A percentile compares a stretch with the other conserved stretches of the same genome.
Evolutionary conservation across 2,329 filamentous ascomycete species (phyloP).

Genomic region (Fusarium sp.): DNA sequence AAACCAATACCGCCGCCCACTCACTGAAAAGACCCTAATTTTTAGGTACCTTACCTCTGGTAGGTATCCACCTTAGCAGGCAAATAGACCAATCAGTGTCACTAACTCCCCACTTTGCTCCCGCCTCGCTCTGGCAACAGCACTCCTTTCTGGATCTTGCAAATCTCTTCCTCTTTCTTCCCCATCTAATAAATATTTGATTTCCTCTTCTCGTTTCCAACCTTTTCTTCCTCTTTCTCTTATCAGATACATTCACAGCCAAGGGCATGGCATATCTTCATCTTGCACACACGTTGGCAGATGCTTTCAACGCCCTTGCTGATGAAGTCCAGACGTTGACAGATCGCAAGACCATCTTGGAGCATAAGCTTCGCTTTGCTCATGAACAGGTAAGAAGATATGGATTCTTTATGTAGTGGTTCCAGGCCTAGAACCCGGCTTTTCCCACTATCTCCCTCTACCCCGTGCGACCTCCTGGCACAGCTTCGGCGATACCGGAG

Average conservation of each 20-base stretch:
- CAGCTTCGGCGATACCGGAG: constrained; percentile 47
- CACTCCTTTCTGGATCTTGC: constrained; percentile 30
- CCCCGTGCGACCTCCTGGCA: constrained; percentile 18
- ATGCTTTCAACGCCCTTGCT: constrained; percentile 74
- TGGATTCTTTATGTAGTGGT: constrained; percentile 4
- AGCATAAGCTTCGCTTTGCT: constrained; percentile 75
- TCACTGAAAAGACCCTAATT: constrained; percentile 12
- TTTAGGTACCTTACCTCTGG: constrained; percentile 7
- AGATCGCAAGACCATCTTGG: constrained; percentile 73
- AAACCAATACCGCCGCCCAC: neutral
- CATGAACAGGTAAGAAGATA: constrained; percentile 72
- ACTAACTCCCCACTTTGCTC: constrained; percentile 29
- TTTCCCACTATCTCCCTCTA: constrained; percentile 16
- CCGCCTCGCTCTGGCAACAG: constrained; percentile 33
- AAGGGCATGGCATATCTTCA: constrained; percentile 55
- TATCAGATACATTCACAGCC: constrained; percentile 29
- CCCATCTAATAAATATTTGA: constrained; percentile 34
- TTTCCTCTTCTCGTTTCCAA: constrained; percentile 7
- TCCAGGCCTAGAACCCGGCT: constrained; percentile 14
- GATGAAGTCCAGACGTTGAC: constrained; percentile 73
- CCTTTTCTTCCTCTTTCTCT: constrained; percentile 15
- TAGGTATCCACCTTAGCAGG: constrained; percentile 9
- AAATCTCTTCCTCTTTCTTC: constrained; percentile 40
- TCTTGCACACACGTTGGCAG: constrained; percentile 68
- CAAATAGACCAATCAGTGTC: constrained; percentile 15